Evolutionary conservation across 2,329 filamentous ascomycete genomes (phyloP).

Genomic region (Arachnomyces sp.): DNA sequence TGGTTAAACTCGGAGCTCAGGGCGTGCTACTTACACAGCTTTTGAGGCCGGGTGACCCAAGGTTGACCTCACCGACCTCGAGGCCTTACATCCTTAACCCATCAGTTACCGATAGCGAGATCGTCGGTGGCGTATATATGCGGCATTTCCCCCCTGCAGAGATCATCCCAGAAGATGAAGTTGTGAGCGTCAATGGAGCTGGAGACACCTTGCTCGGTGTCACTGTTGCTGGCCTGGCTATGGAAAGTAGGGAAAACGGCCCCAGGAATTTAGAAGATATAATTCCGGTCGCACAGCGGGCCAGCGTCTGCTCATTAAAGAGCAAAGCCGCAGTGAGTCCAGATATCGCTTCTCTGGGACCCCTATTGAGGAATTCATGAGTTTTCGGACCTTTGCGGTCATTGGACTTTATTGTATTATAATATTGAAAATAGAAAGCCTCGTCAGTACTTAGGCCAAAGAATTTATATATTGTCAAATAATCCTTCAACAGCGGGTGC

Average conservation of each 20-base stretch:
- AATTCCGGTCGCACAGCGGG: slow-evolving; percentile 72
- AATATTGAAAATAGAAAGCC: too few species aligned
- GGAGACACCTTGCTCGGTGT: slow-evolving; percentile 90
- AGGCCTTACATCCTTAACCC: slow-evolving; percentile 65
- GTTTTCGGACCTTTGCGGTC: too few species aligned
- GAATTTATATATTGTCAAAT: too few species aligned
- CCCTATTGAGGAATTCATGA: slow-evolving; percentile 7
- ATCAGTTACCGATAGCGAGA: slow-evolving; percentile 42
- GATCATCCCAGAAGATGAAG: slow-evolving; percentile 50
- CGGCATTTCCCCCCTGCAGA: slow-evolving; percentile 60
- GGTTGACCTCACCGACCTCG: slow-evolving; percentile 54
- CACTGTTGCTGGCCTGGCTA: slow-evolving; percentile 65
- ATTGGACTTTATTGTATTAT: too few species aligned
- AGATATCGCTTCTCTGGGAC: slow-evolving; percentile 19
- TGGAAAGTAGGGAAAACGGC: slow-evolving; percentile 34
- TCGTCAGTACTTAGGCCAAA: too few species aligned
- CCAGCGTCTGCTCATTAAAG: slow-evolving; percentile 68
- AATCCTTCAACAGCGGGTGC: too few species aligned
- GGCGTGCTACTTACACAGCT: slow-evolving; percentile 71
- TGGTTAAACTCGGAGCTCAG: slow-evolving; percentile 70
- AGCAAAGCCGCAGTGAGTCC: slow-evolving; percentile 60
- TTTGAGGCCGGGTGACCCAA: slow-evolving; percentile 57
- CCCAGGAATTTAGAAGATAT: slow-evolving; percentile 46
- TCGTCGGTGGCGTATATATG: slow-evolving; percentile 82
- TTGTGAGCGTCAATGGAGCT: slow-evolving; percentile 87